Evolutionary conservation across 2,329 filamentous ascomycete genomes (phyloP), one percentile per base, ranked within the genome.

Genomic region (Fusarium coffeatum): DNA sequence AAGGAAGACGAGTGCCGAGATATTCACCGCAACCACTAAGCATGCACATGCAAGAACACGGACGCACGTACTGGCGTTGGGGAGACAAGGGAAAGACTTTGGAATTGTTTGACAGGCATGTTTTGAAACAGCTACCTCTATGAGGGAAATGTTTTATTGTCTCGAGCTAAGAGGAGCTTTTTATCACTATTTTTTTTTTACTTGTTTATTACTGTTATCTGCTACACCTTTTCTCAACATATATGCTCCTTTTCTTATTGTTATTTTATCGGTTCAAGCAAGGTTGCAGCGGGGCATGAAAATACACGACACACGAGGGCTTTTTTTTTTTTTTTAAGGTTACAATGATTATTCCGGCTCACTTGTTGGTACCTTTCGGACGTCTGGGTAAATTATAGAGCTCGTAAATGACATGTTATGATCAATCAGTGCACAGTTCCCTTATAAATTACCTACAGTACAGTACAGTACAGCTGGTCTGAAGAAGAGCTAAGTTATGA

Each of bases 51-150:
- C 58, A 66, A 55, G 66, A 51, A 67, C 61, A 72, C 59, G 53
- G 61, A 76, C 69, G 69, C 73, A 73, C 66, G 55, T 69, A 64
- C 34, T 59, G 77, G 77, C 75, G 77, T 77, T 78, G 75, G 55
- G 75, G 75, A 71, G 74, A 74, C 55, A 68, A 45, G 40, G 57
- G 60, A 49, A 65, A 65, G 66, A 64, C 48, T 47, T 64, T 71
- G 63, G 63, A 63, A 63, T 58, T 61, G 54, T 58, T 63, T 32
- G 46, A 50, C 32, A 37, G 62, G 23, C 41, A 57, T 55, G 22
- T 54, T 42, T 30, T 61, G 43, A 37, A 68, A 55, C 28, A 48
- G 22, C 18, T 27, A 49, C 61, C 22, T 51, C 23, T 13, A 49
- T 8, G 34, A 42, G 56, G 63, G 43, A 48, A 42, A 59, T 34